Conservation (phyloP, 1,139 yeast genomes). For the Schwanniomyces etchellsii region DNA sequence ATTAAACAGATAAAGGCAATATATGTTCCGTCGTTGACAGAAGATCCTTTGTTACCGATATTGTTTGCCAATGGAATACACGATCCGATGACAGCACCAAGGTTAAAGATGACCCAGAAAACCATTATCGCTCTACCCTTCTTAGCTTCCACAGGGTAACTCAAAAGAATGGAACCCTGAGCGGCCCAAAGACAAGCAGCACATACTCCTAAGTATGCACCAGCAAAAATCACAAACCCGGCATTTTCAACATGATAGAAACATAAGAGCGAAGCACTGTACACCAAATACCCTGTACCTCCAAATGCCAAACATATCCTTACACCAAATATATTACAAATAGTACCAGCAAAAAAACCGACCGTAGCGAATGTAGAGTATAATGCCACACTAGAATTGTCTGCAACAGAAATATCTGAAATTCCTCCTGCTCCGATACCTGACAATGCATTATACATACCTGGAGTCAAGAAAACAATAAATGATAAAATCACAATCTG, state of each 20-base stretch:
- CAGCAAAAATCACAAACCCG: conserved; percentile 54
- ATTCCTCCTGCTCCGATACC: conserved; percentile 51
- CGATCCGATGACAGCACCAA: conserved; percentile 59
- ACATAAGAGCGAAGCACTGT: conserved; percentile 47
- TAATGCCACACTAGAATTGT: conserved; percentile 50
- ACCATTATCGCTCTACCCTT: conserved; percentile 53
- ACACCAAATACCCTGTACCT: conserved; percentile 52
- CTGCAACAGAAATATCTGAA: conserved; percentile 32
- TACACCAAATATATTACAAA: conserved; percentile 50
- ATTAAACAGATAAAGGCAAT: conserved; percentile 54
- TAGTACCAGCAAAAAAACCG: conserved; percentile 58
- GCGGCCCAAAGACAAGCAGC: conserved; percentile 59
- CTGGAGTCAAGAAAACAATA: conserved; percentile 50
- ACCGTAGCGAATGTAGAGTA: conserved; percentile 52
- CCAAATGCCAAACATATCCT: conserved; percentile 46
- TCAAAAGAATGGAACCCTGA: conserved; percentile 53
- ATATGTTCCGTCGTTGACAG: conserved; percentile 51
- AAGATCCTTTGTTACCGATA: conserved; percentile 26
- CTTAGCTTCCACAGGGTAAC: conserved; percentile 50
- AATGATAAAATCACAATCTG: conserved; percentile 45
- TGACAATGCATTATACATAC: conserved; percentile 52
- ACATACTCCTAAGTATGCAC: conserved; percentile 55
- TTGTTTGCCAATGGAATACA: conserved; percentile 52
- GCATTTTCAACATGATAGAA: conserved; percentile 42
- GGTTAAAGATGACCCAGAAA: conserved; percentile 60